Evolutionary conservation across 2,329 filamentous ascomycete species (phyloP), one percentile per base, ranked within the genome.

Genomic region (Zasmidium citrigriseum): DNA sequence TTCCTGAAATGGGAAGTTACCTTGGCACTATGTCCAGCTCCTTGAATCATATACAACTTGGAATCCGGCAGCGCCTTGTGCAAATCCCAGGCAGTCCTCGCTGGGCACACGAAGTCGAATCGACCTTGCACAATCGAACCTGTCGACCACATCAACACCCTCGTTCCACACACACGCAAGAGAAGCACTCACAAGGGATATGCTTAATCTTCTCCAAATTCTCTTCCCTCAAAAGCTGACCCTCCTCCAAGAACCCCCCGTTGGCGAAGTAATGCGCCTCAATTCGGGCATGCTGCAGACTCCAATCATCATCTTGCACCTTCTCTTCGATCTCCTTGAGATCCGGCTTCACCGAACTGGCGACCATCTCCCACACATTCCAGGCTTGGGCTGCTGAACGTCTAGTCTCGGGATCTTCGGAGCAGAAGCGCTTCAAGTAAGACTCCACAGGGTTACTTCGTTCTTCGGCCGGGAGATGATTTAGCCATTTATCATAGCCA

Each of bases 251-350:
- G 45, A 60, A 63, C 10, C 16, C 41, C 12, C 45, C 46, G 25
- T 63, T 63, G 16, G 54, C n/a, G 18, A 57, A 60, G 24, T 63
- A 63, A 38, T 60, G 55, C 20, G 45, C 46, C 34, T 62, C 59
- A 25, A 64, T 38, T 11, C 57, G n/a, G 11, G 38, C 54, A 52
- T 62, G 59, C 14, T 52, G 41, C 9, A 62, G 24, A 20, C 21
- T 29, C 54, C 55, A 59, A 3, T 49, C 34, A 20, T 64, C 61
- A 44, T 64, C 56, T 2, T 64, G 54, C 9, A 56, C 29, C 41
- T 59, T 56, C 20, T 41, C 46, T 21, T 55, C n/a, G 11, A 52
- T 48, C 14, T 49, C 54, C 9, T 24, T 20, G 4, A 54, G 29
- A 9, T 48, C 38, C 34, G 34, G 34, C 12, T 60, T 20, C 3